Conservation (phyloP, 352 stramenopile species). For the Pythium angustatum region DNA sequence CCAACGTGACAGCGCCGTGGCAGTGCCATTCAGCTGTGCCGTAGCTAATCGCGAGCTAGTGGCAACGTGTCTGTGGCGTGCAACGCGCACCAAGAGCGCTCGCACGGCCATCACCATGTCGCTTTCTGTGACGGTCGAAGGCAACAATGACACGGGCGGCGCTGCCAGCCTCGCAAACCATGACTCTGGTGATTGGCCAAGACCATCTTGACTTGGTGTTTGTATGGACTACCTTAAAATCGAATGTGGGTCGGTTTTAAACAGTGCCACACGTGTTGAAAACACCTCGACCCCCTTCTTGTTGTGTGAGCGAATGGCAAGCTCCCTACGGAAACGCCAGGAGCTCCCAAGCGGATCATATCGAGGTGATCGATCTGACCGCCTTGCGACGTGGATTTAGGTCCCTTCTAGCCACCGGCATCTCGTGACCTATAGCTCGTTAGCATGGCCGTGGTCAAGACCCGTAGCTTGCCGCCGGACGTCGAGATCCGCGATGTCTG, state of each 20-base stretch:
- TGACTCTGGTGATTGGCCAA: neutral
- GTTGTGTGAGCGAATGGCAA: too few relatives aligned
- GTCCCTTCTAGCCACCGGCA: too few relatives aligned
- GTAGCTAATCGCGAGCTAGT: neutral
- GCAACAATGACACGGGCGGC: neutral
- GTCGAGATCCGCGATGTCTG: conserved; percentile 96
- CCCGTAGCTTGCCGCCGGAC: conserved; percentile 58
- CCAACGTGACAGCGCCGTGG: neutral
- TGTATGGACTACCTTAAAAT: too few relatives aligned
- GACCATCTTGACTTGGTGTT: neutral
- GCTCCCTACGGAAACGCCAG: too few relatives aligned
- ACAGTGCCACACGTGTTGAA: too few relatives aligned
- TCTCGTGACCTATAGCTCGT: too few relatives aligned
- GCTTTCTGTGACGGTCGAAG: conserved; percentile 2
- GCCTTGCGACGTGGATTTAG: too few relatives aligned
- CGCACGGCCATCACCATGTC: conserved; percentile 15
- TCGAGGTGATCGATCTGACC: neutral
- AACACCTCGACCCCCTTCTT: too few relatives aligned
- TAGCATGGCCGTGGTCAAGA: conserved; percentile 30
- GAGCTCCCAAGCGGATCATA: too few relatives aligned
- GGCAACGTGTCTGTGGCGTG: conserved; percentile 12
- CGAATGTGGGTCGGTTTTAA: too few relatives aligned
- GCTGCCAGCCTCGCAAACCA: neutral
- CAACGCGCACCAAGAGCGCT: conserved; percentile 10
- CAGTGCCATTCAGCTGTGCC: neutral